Evolutionary conservation across 495 filamentous ascomycete species (phyloP).

Genomic region (Parathielavia appendiculata): DNA sequence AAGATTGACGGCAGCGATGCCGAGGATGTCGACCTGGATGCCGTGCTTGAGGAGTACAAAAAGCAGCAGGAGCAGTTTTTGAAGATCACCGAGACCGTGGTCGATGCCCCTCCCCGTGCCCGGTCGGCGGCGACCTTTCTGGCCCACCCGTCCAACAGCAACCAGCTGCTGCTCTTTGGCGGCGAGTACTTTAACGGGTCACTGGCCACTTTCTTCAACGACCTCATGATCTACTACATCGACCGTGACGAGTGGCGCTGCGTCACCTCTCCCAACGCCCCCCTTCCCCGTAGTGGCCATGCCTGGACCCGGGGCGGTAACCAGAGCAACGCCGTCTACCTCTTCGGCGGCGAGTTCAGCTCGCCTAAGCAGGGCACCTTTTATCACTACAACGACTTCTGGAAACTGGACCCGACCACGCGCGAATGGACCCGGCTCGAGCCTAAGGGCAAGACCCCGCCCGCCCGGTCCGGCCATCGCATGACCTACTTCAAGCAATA

Average conservation of each 20-base stretch:
- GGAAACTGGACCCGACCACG: constrained; percentile 74
- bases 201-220: constrained; percentile 60
- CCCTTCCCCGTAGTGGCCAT: constrained; percentile 85
- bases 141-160: constrained; percentile 75
- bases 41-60: constrained; percentile 89
- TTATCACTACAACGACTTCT: constrained; percentile 99
- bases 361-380: constrained; percentile 94
- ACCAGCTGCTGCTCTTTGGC: constrained; percentile 88
- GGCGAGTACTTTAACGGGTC: constrained; percentile 67
- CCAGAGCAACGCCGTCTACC: constrained; percentile 69
- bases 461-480: constrained; percentile 85
- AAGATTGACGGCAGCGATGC: constrained; percentile 65
- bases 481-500: constrained; percentile 86
- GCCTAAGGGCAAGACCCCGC: constrained; percentile 78
- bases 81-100: constrained; percentile 79
- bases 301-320: constrained; percentile 87
- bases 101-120: constrained; percentile 66
- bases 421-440: constrained; percentile 90
- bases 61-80: constrained; percentile 82
- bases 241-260: constrained; percentile 81
- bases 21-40: constrained; percentile 91
- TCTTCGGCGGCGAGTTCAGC: constrained; percentile 75
- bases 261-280: constrained; percentile 85
- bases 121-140: constrained; percentile 74
- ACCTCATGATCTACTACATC: constrained; percentile 83